Base-by-base conservation (phyloP, 306 rosid genomes). In the apple (Malus domestica) region DNA sequence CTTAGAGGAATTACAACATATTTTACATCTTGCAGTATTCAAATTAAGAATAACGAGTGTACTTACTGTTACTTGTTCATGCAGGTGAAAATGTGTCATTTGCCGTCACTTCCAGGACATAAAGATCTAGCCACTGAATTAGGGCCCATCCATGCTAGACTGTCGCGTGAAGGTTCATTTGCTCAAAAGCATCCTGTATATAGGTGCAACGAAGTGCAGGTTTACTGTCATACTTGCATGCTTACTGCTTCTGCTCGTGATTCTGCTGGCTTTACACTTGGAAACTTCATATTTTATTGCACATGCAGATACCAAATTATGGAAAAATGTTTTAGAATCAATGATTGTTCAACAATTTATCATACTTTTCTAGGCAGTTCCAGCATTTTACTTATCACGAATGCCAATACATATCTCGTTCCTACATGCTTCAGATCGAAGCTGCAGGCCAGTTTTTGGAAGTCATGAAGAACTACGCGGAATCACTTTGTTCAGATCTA, bases 171-270 rank as follows among this genome's bases (percentile, higher is more conserved):
- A 82, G 60, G 84, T 76, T 84, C 90, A 67, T 40, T 74, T 68
- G 97, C 97, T 78, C 82, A 73, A 83, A 92, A 73, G 85, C 96
- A 88, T 83, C 99, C 96, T 72, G 87, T 95, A 82, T 88, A 92
- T 87, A 89, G 89, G 90, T 92, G 93, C 92, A 92, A 72, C 78
- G 93, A 95, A 87, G 76, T 81, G 67, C 97, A 95, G 99, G 99
- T 92, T 84, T 72, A 72, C 84, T 60, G 64, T 32, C 72, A 52
- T 77, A 71, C 80, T 80, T 54, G 75, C 68, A 71, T 46, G 58
- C 84, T 67, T 59, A 63, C 10, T 80, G 46, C 27, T 71, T 42
- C 74, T 32, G 42, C 44, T 71, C 30, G 2, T 13, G 32, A 33
- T 25, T 61, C 44, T 27, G 14, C 12, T 66, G 14, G 59, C 32